These are phyloP conservation scores for Ophiosphaerella narmari DNA, from an alignment of 2,329 filamentous ascomycete species.

Conservation along the genomic window DNA sequence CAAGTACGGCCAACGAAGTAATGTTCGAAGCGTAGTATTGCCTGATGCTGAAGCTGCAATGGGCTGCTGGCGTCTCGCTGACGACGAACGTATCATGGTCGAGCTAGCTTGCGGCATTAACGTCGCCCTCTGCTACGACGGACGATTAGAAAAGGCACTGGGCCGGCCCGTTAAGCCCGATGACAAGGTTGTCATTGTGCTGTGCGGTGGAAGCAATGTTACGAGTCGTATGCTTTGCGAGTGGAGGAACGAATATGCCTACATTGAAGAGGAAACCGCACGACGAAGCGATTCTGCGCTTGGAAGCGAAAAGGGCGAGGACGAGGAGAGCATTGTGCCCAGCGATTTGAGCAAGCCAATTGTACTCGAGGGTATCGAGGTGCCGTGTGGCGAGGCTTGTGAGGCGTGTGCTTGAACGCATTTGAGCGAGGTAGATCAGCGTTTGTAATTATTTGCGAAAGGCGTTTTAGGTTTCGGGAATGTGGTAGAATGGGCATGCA, in stretches of 20 bases:
- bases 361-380: conserved; percentile 20
- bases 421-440: too few relatives aligned
- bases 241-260: conserved; percentile 51
- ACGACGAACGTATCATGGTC: conserved; percentile 80
- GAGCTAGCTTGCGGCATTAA: conserved; percentile 86
- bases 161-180: conserved; percentile 66
- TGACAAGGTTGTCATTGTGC: conserved; percentile 78
- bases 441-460: neutral
- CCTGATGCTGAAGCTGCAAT: conserved; percentile 78
- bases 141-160: conserved; percentile 61
- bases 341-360: conserved; percentile 21
- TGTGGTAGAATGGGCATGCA: too few relatives aligned
- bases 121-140: conserved; percentile 70
- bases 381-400: conserved; percentile 3
- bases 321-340: conserved; percentile 13
- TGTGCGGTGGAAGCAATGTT: conserved; percentile 72
- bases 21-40: conserved; percentile 66
- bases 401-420: neutral
- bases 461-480: neutral
- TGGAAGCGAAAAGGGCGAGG: conserved; percentile 14
- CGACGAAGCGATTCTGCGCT: conserved; percentile 21
- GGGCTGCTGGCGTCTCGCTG: conserved; percentile 75
- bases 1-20: conserved; percentile 62
- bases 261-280: conserved; percentile 23
- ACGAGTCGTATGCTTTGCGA: conserved; percentile 56